phyloP scores from a whole-genome alignment of 2,329 filamentous ascomycete species.

The Penicillium griseofulvum region DNA sequence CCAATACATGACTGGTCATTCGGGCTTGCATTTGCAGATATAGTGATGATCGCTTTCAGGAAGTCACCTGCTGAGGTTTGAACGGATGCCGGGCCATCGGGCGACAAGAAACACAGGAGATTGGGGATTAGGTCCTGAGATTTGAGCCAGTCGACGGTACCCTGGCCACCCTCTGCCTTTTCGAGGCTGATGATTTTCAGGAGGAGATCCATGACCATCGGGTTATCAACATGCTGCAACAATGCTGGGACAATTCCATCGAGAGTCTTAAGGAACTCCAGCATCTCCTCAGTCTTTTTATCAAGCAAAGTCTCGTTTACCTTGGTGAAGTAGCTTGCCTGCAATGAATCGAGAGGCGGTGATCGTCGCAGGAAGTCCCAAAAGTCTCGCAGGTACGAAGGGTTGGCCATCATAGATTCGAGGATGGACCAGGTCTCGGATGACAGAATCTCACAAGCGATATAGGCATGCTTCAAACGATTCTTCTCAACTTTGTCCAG shows the following conservation, averaged over 20 bases:
- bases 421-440: slow-evolving; percentile 97
- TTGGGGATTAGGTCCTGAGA: slow-evolving; percentile 82
- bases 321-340: slow-evolving; percentile 97
- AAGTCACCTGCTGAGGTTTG: slow-evolving; percentile 98
- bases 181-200: slow-evolving; percentile 97
- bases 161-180: slow-evolving; percentile 84
- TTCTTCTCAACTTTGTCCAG: slow-evolving; percentile 81
- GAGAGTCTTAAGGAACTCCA: slow-evolving; percentile 80
- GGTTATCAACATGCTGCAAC: slow-evolving; percentile 90
- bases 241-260: slow-evolving; percentile 80
- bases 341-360: slow-evolving; percentile 84
- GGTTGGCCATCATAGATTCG: slow-evolving; percentile 85
- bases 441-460: slow-evolving; percentile 88
- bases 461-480: slow-evolving; percentile 88
- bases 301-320: slow-evolving; percentile 97
- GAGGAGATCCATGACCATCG: slow-evolving; percentile 96
- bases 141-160: slow-evolving; percentile 97
- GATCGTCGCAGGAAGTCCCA: slow-evolving; percentile 85
- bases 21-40: slow-evolving; percentile 95
- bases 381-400: slow-evolving; percentile 73
- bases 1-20: slow-evolving; percentile 99
- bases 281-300: slow-evolving; percentile 97
- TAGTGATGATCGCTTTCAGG: slow-evolving; percentile 97
- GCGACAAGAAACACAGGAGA: slow-evolving; percentile 80
- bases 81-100: slow-evolving; percentile 81